Evolutionary conservation across 2,329 filamentous ascomycete species (phyloP), one percentile per base, ranked within the genome.

Genomic region (Clarireedia homoeocarpa): DNA sequence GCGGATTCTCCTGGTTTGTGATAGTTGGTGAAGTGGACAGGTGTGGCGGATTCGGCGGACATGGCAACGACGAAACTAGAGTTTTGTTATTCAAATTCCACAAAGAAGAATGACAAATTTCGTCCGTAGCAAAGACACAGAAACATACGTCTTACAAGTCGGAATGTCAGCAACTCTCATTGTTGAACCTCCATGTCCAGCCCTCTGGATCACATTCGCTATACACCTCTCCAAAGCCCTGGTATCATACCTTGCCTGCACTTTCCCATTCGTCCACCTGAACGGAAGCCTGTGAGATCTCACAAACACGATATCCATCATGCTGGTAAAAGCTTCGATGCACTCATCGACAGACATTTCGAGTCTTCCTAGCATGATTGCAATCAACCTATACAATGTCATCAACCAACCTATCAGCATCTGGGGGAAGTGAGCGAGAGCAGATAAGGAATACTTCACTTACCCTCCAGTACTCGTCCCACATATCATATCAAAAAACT

Each of bases 401-500:
- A 17, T 40, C 6, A 20, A 20, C 20, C 20, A 20, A 20, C 20
- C 20, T 20, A 20, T 20, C 20, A 3, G 20, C 20, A 20, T 20
- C 20, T 20, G 20, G 20, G 20, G 20, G 20, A 20, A 20, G 20
- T 20, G 20, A 20, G 20, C 20, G 20, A 20, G 20, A 20, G 20
- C 20, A 20, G 20, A 3, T 2, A 20, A 20, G 20, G 20, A 20
- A 20, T 20, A 20, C 20, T 20, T 20, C 2, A 20, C 47, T 34
- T 49, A 49, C 47, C 47, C 47, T 34, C 47, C 47, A 6, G 47
- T 49, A 34, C 47, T 49, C 30, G 70, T 72, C 0, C 70, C 70
- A 3, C 62, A 69, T 12, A 77, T 75, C 56, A 77, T 65, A 34
- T 71, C 63, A 51, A 72, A 72, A 0, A 60, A 66, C 52, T 66